Evolutionary conservation across 345 rosid species (phyloP).

Genomic region (Pugionium cornutum): DNA sequence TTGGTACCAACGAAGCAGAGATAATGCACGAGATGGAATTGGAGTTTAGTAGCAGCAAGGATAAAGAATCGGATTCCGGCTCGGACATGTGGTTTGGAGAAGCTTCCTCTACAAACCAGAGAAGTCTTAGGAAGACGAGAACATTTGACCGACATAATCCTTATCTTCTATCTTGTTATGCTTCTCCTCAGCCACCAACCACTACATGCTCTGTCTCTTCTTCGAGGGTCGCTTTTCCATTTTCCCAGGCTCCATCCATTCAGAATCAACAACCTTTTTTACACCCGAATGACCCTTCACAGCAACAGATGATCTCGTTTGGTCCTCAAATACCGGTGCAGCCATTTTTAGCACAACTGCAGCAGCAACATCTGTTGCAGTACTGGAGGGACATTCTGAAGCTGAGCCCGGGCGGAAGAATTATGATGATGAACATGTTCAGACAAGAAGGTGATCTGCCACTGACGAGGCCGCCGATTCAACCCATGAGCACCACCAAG

Average conservation of each 20-base stretch:
- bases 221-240: conserved; percentile 51
- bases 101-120: conserved; percentile 56
- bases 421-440: conserved; percentile 70
- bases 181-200: conserved; percentile 2
- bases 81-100: conserved; percentile 57
- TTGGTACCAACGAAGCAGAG: conserved; percentile 40
- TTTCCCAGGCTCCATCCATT: conserved; percentile 49
- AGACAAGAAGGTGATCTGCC: conserved; percentile 66
- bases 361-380: conserved; percentile 63
- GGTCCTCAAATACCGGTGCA: conserved; percentile 52
- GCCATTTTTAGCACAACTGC: conserved; percentile 41
- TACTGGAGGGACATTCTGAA: conserved; percentile 64
- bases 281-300: conserved; percentile 38
- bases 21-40: conserved; percentile 35
- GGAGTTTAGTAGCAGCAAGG: conserved; percentile 41
- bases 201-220: conserved; percentile 36
- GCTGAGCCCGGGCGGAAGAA: conserved; percentile 65
- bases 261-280: conserved; percentile 48
- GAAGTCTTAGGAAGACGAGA: conserved; percentile 65
- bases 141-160: conserved; percentile 59
- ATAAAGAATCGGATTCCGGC: conserved; percentile 36
- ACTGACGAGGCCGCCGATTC: conserved; percentile 52
- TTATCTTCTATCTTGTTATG: conserved; percentile 32
- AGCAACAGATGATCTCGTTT: conserved; percentile 75
- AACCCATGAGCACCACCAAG: conserved; percentile 74